These are phyloP conservation scores for Arthrobotrys sphaeroides DNA, from an alignment of 2,329 filamentous ascomycete species.

Conservation along the genomic window DNA sequence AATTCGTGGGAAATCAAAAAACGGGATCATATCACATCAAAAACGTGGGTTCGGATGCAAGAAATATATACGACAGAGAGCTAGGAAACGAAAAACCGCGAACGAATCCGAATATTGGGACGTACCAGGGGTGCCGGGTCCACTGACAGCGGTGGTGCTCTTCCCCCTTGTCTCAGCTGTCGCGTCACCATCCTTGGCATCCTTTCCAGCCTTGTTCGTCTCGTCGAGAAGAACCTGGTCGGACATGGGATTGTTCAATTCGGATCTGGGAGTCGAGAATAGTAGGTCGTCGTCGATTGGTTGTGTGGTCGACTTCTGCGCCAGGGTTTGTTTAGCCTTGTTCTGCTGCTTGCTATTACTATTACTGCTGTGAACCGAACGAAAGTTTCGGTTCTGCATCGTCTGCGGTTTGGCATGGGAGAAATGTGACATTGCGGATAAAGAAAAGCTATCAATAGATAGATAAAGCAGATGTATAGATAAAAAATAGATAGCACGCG, in stretches of 20 bases:
- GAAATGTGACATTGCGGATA: background rate
- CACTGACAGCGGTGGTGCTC: background rate
- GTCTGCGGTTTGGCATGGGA: background rate
- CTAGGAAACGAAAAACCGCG: background rate
- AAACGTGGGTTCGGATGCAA: constrained; percentile 3
- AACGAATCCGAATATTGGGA: background rate
- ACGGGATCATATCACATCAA: background rate
- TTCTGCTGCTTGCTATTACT: constrained; percentile 16
- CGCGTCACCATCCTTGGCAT: constrained; percentile 1
- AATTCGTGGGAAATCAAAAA: background rate
- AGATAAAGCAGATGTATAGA: background rate
- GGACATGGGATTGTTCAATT: constrained; percentile 46
- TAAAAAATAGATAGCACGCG: constrained; percentile 1
- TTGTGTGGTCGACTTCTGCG: constrained; percentile 4
- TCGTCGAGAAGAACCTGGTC: constrained; percentile 31
- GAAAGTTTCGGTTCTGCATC: constrained; percentile 35
- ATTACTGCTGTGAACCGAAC: background rate
- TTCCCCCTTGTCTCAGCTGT: constrained; percentile 6
- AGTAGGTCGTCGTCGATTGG: constrained; percentile 23
- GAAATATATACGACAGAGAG: background rate
- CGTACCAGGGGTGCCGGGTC: background rate
- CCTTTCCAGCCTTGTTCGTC: constrained; percentile 3
- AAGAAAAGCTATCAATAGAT: background rate
- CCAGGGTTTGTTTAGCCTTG: constrained; percentile 32
- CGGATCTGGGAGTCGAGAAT: constrained; percentile 46